phyloP scores from a whole-genome alignment of 2,329 filamentous ascomycete species.

The Neonectria ditissima region DNA sequence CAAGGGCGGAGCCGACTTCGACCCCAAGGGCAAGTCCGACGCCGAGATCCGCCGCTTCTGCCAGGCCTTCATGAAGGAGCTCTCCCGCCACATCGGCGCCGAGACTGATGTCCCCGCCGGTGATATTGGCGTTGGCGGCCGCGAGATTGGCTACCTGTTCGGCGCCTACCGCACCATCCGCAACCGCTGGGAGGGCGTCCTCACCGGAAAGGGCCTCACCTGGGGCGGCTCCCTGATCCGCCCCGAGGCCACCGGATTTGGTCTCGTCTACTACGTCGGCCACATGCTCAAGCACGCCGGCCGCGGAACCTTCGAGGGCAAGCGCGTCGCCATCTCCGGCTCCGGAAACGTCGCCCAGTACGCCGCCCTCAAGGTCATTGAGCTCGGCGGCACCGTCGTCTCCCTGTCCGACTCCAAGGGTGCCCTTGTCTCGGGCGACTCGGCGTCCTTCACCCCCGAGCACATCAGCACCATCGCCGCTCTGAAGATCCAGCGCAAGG shows the following conservation, averaged over 20 bases:
- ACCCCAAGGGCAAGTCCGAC: conserved; percentile 98
- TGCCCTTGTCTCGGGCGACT: conserved; percentile 78
- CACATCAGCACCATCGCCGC: conserved; percentile 82
- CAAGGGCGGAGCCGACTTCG: conserved; percentile 98
- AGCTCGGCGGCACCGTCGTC: conserved; percentile 92
- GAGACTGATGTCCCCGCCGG: conserved; percentile 97
- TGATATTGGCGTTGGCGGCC: conserved; percentile 92
- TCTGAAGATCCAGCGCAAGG: conserved; percentile 88
- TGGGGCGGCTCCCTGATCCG: conserved; percentile 97
- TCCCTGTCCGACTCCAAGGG: conserved; percentile 96
- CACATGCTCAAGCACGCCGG: conserved; percentile 96
- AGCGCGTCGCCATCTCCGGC: conserved; percentile 94
- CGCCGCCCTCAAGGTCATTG: conserved; percentile 94
- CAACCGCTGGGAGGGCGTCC: conserved; percentile 94
- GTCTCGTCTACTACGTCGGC: conserved; percentile 94
- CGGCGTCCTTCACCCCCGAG: conserved; percentile 79
- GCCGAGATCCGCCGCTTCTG: conserved; percentile 98
- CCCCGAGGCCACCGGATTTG: conserved; percentile 96
- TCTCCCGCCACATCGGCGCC: conserved; percentile 94
- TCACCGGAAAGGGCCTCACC: conserved; percentile 92
- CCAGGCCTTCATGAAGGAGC: conserved; percentile 94
- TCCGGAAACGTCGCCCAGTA: conserved; percentile 99
- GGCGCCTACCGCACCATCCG: conserved; percentile 89
- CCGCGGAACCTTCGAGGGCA: conserved; percentile 87
- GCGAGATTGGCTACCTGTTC: conserved; percentile 95